phyloP scores from a whole-genome alignment of 1,139 yeast genomes.

The Starmera stellimalicola region DNA sequence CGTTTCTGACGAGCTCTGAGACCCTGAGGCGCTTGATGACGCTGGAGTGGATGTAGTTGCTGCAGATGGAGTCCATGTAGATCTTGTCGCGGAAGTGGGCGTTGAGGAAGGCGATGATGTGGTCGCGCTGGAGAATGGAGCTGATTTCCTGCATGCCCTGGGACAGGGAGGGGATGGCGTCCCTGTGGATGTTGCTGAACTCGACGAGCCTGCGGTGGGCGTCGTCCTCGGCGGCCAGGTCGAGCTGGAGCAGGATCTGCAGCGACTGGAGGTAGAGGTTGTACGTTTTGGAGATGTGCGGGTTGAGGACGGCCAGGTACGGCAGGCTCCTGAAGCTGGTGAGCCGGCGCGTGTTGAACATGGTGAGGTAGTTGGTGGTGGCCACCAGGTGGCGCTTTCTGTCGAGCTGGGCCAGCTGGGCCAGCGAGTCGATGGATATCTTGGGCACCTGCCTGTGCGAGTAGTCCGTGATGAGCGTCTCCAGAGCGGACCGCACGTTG shows the following conservation, averaged over 20 bases:
- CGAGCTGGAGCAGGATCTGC: constrained; percentile 42
- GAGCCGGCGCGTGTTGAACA: constrained; percentile 41
- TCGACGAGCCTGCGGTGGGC: constrained; percentile 48
- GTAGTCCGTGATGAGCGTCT: constrained; percentile 40
- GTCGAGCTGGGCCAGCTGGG: constrained; percentile 29
- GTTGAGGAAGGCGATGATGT: constrained; percentile 57
- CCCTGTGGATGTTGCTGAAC: constrained; percentile 69
- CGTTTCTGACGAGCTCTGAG: constrained; percentile 47
- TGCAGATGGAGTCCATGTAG: constrained; percentile 75
- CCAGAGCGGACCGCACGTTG: constrained; percentile 40
- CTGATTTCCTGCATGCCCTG: constrained; percentile 75
- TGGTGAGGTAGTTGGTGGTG: constrained; percentile 34
- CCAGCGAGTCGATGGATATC: constrained; percentile 36
- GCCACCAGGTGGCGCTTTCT: constrained; percentile 27
- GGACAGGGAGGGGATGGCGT: constrained; percentile 72
- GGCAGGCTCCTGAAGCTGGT: constrained; percentile 66
- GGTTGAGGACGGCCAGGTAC: constrained; percentile 76
- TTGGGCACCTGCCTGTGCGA: constrained; percentile 38
- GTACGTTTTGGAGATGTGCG: constrained; percentile 80
- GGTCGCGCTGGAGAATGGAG: constrained; percentile 36
- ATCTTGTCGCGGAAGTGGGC: constrained; percentile 78
- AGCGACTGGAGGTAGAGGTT: constrained; percentile 64
- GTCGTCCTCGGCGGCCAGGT: constrained; percentile 29
- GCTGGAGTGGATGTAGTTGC: constrained; percentile 69
- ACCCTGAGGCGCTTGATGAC: constrained; percentile 58